Conservation (phyloP, 2,329 filamentous ascomycete genomes). For the Talaromyces atroroseus region DNA sequence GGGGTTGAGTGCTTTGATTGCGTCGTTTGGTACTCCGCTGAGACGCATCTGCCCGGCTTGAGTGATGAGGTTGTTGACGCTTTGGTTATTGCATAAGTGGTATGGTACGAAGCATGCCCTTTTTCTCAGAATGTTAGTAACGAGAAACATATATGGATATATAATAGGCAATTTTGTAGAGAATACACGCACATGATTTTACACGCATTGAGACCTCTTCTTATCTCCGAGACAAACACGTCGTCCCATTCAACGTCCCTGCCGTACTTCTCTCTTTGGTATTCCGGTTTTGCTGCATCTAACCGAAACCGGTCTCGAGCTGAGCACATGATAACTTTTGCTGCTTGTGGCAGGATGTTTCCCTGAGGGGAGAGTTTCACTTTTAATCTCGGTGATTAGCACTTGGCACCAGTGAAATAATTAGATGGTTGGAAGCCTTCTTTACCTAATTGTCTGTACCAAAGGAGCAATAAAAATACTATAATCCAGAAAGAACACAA, state of each 20-base stretch:
- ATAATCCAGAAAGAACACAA: conserved; percentile 15
- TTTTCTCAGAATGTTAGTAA: background rate
- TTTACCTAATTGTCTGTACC: conserved; percentile 4
- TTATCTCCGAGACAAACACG: conserved; percentile 14
- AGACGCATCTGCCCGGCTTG: conserved; percentile 51
- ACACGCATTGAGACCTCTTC: conserved; percentile 12
- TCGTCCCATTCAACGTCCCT: conserved; percentile 14
- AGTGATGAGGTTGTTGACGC: conserved; percentile 23
- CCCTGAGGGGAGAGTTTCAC: conserved; percentile 12
- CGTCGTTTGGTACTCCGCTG: conserved; percentile 53
- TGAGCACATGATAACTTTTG: conserved; percentile 9
- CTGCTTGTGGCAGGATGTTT: conserved; percentile 11
- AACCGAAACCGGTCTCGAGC: conserved; percentile 11
- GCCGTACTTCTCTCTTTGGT: background rate
- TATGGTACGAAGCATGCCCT: conserved; percentile 10
- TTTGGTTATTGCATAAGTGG: conserved; percentile 16
- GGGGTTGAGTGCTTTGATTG: conserved; percentile 56
- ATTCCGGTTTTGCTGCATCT: conserved; percentile 12
- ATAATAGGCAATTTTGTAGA: too few species aligned
- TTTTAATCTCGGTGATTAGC: background rate
- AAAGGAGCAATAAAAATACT: conserved; percentile 13
- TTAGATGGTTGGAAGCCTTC: too few species aligned
- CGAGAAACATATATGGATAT: too few species aligned
- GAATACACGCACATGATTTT: conserved; percentile 2
- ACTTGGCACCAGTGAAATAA: background rate